These are phyloP conservation scores for Aspergillus glaucus DNA, from an alignment of 2,329 filamentous ascomycete species.

Conservation along the genomic window DNA sequence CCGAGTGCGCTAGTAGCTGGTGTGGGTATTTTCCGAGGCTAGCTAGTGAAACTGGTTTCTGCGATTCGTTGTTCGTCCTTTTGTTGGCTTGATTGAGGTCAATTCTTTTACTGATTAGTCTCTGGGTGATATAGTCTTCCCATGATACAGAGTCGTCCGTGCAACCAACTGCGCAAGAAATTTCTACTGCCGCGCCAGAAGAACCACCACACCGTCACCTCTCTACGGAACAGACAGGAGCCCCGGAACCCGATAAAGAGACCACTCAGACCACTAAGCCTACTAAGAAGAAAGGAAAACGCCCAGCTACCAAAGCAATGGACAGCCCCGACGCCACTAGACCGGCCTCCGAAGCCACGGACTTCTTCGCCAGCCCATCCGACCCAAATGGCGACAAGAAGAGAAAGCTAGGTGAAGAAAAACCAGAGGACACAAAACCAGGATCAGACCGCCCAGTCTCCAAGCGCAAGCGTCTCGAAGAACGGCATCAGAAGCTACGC, in stretches of 20 bases:
- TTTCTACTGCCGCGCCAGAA: too few species aligned
- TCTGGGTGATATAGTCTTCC: too few species aligned
- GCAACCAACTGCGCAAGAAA: too few species aligned
- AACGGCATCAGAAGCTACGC: constrained; percentile 32
- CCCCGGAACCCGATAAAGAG: background rate
- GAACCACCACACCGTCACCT: too few species aligned
- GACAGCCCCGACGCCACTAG: background rate
- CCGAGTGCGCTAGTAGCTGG: background rate
- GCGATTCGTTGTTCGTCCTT: too few species aligned
- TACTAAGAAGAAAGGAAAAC: background rate
- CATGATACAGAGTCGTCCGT: too few species aligned
- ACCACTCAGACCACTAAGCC: background rate
- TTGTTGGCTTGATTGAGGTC: too few species aligned
- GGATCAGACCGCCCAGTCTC: constrained; percentile 21
- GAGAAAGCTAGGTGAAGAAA: constrained; percentile 23
- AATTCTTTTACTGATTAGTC: too few species aligned
- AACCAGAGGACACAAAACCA: constrained; percentile 16
- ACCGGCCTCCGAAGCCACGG: background rate
- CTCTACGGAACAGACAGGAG: background rate
- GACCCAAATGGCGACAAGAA: constrained; percentile 14
- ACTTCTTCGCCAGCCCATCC: background rate
- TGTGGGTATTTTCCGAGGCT: too few species aligned
- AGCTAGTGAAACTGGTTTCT: too few species aligned
- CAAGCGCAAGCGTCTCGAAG: constrained; percentile 35
- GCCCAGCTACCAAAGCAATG: background rate